Conservation (phyloP, 2,329 filamentous ascomycete genomes). For the Thelonectria olida region DNA sequence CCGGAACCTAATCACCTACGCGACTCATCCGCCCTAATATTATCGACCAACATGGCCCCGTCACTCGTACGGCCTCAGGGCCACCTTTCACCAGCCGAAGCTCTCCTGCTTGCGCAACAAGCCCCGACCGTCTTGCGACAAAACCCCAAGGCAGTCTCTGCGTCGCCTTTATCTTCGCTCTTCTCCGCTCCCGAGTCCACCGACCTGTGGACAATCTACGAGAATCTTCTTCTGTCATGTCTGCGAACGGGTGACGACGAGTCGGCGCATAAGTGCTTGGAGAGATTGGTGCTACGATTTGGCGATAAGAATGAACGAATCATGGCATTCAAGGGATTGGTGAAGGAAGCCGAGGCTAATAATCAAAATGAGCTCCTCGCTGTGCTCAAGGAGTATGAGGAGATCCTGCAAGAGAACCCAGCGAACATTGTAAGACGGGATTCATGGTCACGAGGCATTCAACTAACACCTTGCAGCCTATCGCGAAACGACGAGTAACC, state of each 20-base stretch:
- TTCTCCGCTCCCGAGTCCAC: slow-evolving; percentile 72
- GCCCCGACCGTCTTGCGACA: slow-evolving; percentile 65
- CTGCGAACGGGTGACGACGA: slow-evolving; percentile 85
- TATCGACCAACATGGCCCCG: slow-evolving; percentile 53
- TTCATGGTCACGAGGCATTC: not conserved
- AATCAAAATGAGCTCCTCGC: slow-evolving; percentile 71
- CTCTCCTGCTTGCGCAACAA: slow-evolving; percentile 67
- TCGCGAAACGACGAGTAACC: slow-evolving; percentile 85
- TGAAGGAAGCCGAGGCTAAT: slow-evolving; percentile 82
- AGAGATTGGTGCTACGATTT: slow-evolving; percentile 81
- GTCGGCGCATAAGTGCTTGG: slow-evolving; percentile 78
- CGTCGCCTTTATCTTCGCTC: slow-evolving; percentile 63
- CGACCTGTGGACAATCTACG: slow-evolving; percentile 85
- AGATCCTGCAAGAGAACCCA: slow-evolving; percentile 75
- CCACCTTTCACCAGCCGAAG: slow-evolving; percentile 64
- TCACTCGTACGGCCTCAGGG: slow-evolving; percentile 66
- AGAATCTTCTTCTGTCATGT: slow-evolving; percentile 86
- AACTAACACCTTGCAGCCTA: slow-evolving; percentile 65
- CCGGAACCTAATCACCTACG: not conserved
- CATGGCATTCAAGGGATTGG: slow-evolving; percentile 82
- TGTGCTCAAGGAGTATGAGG: slow-evolving; percentile 81
- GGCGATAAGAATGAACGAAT: slow-evolving; percentile 86
- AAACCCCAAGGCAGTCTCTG: slow-evolving; percentile 62
- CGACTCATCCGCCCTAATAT: slow-evolving; percentile 12
- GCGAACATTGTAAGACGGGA: slow-evolving; percentile 76